Base-by-base conservation (phyloP, 2,329 filamentous ascomycete genomes). In the Penicillium polonicum region DNA sequence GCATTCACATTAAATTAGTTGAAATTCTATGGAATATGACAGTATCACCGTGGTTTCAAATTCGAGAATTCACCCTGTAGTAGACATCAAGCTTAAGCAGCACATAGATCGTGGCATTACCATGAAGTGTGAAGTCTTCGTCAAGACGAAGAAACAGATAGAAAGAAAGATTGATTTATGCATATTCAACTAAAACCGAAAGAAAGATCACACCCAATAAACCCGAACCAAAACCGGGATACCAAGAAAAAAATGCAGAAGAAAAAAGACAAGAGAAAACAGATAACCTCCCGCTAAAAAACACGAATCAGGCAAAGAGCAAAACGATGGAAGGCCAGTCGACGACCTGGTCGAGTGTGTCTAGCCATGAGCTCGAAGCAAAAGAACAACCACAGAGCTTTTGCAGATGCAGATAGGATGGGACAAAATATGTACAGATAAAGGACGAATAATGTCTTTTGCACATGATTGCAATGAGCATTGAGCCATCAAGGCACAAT, bases 281-380 rank as follows among this genome's bases (percentile, higher is more conserved):
- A 56, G n/a, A 59, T 33, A 56, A 31, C 59, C 61, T 50, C 49
- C 46, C 66, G 66, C 66, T 68, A 68, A 65, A 61, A 56, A 61
- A 33, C 50, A 51, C 19, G 21, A 54, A 55, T 44, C 45, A 42
- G 7, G 23, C 41, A 31, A 50, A 58, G 27, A 46, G 27, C n/a
- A 19, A 43, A 33, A 41, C 0, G 15, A 53, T 25, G 8, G 12
- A 38, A 23, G 19, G 46, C 21, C 36, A 25, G 33, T 35, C 39
- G 50, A 52, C 41, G 15, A 45, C 29, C 50, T 27, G 29, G 39
- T 27, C 39, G 29, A 43, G 42, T 52, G 19, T 25, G 41, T 36
- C 17, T 35, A 45, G 21, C 39, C 17, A 36, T 27, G 29, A 15
- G 19, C 29, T 35, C 17, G 8, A 21, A 19, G 17, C 17, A 29